Base-by-base conservation (phyloP, 1,284 basidiomycete genomes). In the Puccinia hordei region DNA sequence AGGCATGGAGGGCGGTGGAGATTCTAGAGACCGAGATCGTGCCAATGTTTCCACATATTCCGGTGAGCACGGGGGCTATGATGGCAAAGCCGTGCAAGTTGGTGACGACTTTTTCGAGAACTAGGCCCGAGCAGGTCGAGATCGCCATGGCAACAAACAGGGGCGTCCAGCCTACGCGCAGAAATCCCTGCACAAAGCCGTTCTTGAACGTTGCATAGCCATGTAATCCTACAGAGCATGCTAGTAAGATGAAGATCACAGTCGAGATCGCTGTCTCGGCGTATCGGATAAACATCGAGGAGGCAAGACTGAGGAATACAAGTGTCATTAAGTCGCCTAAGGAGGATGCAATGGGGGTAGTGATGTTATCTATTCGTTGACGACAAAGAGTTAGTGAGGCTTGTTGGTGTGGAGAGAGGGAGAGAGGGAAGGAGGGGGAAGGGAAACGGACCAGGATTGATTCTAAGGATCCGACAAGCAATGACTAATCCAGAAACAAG, bases 401-500 rank as follows among this genome's bases (percentile, higher is more conserved):
- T 30, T 51, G 66, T 46, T 59, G 15, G n/a, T n/a, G n/a, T n/a
- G n/a, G n/a, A n/a, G n/a, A n/a, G n/a, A n/a, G n/a, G n/a, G n/a
- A n/a, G n/a, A n/a, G 3, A 44, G 12, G 33, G 41, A n/a, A 69
- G 5, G 38, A 41, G 38, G 38, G 4, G 38, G 38, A 41, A 41
- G 38, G 38, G 4, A 12, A 12, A 41, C 19, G 13, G 84, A 91
- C 93, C 95, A 77, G 95, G 96, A 86, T 99, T 92, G 57, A 92
- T 89, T 2, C 91, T 90, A 76, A 89, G 89, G 83, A 88, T 89
- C 68, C 93, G 88, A 85, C 94, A 94, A 1, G 93, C 82, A 27
- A 98, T 89, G 55, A 98, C 90, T 30, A 98, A 88, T 9, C 88
- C 87, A 84, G 92, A 94, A 94, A 98, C 97, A 86, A 98, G 97